A percentile compares a stretch with the other conserved stretches of the same genome.
Conservation (phyloP, 2,329 filamentous ascomycete genomes). For the Neofusicoccum umdonicola region DNA sequence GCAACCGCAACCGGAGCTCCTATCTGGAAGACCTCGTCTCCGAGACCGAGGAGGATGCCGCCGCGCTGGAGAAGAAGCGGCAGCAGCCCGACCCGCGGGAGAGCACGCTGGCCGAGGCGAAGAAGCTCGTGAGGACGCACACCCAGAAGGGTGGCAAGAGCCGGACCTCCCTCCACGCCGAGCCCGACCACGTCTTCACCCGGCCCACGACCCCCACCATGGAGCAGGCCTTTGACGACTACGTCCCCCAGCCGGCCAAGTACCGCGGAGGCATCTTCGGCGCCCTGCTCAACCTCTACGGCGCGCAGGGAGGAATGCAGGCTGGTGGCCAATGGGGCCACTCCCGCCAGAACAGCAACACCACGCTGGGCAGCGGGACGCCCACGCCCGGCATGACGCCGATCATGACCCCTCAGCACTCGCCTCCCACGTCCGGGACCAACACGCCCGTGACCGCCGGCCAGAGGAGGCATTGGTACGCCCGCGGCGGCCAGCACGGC, state of each 20-base stretch:
- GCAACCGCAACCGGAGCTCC: not conserved
- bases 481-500: slow-evolving; percentile 22
- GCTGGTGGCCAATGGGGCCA: not conserved
- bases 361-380: slow-evolving; percentile 3
- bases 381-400: slow-evolving; percentile 16
- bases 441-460: slow-evolving; percentile 35
- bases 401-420: slow-evolving; percentile 36
- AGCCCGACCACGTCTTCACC: slow-evolving; percentile 29
- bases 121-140: slow-evolving; percentile 43
- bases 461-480: slow-evolving; percentile 20
- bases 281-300: slow-evolving; percentile 69
- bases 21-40: slow-evolving; percentile 1
- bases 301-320: not conserved
- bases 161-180: slow-evolving; percentile 1
- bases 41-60: slow-evolving; percentile 20
- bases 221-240: slow-evolving; percentile 55
- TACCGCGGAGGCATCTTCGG: slow-evolving; percentile 74
- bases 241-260: slow-evolving; percentile 64
- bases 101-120: slow-evolving; percentile 43
- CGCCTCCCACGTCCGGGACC: slow-evolving; percentile 43
- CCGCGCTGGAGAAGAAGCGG: slow-evolving; percentile 19
- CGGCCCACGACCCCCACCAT: slow-evolving; percentile 49
- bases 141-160: slow-evolving; percentile 23
- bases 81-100: not conserved
- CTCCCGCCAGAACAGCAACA: slow-evolving; percentile 5